Evolutionary conservation across 768 basidiomycete species (phyloP), one percentile per base, ranked within the genome.

Genomic region (Pulveroboletus frians): DNA sequence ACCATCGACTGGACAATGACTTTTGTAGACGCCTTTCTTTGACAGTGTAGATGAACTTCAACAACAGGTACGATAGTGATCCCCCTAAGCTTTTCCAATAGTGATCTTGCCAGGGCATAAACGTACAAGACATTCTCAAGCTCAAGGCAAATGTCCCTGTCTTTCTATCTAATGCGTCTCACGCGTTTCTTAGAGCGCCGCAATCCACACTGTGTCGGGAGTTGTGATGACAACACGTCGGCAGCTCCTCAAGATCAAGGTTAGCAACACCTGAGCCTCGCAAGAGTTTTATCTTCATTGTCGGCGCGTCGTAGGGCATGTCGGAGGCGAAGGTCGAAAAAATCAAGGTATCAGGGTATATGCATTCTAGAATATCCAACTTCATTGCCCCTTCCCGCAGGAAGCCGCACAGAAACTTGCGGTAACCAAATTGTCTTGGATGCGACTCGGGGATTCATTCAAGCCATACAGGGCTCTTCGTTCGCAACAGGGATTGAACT

Each of bases 321-420:
- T 93, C 93, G 3, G 94, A 96, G 59, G 88, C 94, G 1, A 98
- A 98, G 66, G 92, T 98, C 2, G 94, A 98, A 62, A 98, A 98
- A 67, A 89, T 97, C 60, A 95, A 95, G 74, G 92, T 80, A 49
- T 36, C 37, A 36, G 63, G 47, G 49, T 54, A 49, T 52, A 61
- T 50, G 58, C 58, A 46, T 23, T 31, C 32, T 9, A 20, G 26
- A 14, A 30, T 3, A 18, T 27, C 15, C 9, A 9, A 21, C 4
- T 29, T 51, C 9, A 47, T 43, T 44, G 17, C 35, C n/a, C 9
- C 2, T 34, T 27, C 15, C 10, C n/a, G 20, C 39, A 94, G 90
- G 93, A 96, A 73, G 89, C 88, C 7, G 91, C 91, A 9, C 80
- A 88, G 51, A 96, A 93, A 63, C 84, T 92, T 43, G 71, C 89